Base-by-base conservation (phyloP, 2,329 filamentous ascomycete species). In the Emergomyces africanus region DNA sequence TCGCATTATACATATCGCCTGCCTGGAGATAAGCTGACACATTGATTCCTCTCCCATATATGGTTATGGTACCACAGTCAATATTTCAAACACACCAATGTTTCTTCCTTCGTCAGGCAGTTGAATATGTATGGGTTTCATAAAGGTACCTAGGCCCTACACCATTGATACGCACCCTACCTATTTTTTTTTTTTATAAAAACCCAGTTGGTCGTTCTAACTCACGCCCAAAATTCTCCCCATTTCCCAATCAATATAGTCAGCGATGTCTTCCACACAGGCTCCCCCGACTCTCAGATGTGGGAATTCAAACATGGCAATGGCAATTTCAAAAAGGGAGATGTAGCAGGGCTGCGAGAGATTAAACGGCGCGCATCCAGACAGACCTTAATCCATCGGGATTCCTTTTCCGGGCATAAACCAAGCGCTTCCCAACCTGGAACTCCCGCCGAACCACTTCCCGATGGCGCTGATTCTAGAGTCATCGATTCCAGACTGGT, bases 121-220 rank as follows among this genome's bases (percentile, higher is more conserved):
- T 77, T 99, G 56, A 99, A 99, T 71, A 99, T 99, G 94, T 99
- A 99, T 67, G 94, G 94, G 6, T 99, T 99, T 74, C 94, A 99
- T 72, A 99, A 99, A 88, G 91, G 91, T 95, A 55, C 71, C 64
- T 58, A 4, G 25, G 44, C 30, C 18, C 15, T 57, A 64, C 55
- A 30, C 30, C 30, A 30, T 30, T 66, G 53, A 71, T 68, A 48
- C n/a, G 41, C 8, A 15, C 30, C 33, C 30, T 6, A n/a, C n/a
- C n/a, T n/a, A n/a, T 30, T 30, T 3, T 30, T 30, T 3, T 30
- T 30, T 8, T 18, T 15, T n/a, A 55, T 20, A n/a, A 20, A 44
- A 23, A 5, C 3, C 35, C 12, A 30, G 30, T 51, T n/a, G 30
- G 15, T 18, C 49, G 10, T 51, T 39, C 18, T 50, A 23, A 54